phyloP scores from a whole-genome alignment of 768 basidiomycete genomes.

The Trametes punicea region DNA sequence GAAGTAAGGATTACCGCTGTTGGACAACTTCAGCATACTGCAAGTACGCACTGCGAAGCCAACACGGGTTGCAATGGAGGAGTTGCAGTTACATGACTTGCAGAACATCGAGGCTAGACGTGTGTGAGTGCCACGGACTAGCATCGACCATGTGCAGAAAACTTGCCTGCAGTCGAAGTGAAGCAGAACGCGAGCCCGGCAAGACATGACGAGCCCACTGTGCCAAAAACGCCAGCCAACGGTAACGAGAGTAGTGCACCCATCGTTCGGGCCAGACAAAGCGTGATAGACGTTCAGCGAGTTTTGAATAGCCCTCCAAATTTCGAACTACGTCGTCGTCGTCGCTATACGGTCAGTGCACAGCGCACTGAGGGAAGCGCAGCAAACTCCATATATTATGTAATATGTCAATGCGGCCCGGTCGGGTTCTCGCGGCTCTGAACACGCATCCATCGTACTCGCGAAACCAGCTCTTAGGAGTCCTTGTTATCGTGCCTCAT shows the following conservation, averaged over 20 bases:
- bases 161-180: conserved; percentile 77
- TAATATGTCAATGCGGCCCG: too few relatives aligned
- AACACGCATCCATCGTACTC: too few relatives aligned
- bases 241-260: conserved; percentile 74
- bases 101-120: conserved; percentile 85
- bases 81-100: conserved; percentile 99
- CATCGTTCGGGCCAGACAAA: conserved; percentile 41
- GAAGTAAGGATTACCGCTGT: background rate
- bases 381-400: too few relatives aligned
- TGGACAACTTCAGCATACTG: background rate
- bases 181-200: conserved; percentile 83
- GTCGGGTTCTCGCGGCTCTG: too few relatives aligned
- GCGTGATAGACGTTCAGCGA: background rate
- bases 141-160: background rate
- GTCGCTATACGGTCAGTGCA: too few relatives aligned
- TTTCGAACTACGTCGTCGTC: too few relatives aligned
- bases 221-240: conserved; percentile 59
- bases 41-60: conserved; percentile 76
- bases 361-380: too few relatives aligned
- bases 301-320: too few relatives aligned
- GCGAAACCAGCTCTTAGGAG: too few relatives aligned
- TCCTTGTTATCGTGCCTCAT: too few relatives aligned
- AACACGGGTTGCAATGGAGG: conserved; percentile 94
- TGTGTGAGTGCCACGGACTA: background rate
- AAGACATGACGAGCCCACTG: conserved; percentile 80